Conservation (phyloP, 1,284 basidiomycete species). For the Tilletia walkeri region DNA sequence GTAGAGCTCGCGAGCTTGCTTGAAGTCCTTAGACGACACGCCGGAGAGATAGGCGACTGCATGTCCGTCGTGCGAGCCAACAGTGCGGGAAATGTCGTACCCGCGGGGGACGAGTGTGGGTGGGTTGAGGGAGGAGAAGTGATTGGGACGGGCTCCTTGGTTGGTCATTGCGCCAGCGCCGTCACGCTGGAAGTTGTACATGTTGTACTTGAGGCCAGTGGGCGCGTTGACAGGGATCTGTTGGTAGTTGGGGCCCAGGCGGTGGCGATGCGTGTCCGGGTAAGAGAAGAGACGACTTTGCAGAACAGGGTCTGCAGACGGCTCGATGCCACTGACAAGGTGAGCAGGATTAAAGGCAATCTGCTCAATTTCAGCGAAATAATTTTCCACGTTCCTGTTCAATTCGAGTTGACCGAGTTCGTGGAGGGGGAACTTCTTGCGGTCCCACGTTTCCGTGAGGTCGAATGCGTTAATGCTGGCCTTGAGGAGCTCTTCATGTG, state of each 20-base stretch:
- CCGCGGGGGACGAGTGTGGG: slow-evolving; percentile 28
- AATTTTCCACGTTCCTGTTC: slow-evolving; percentile 43
- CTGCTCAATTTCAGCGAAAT: slow-evolving; percentile 49
- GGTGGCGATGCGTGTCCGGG: slow-evolving; percentile 79
- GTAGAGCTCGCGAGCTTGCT: slow-evolving; percentile 80
- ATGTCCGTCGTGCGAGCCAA: slow-evolving; percentile 58
- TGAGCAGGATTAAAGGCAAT: slow-evolving; percentile 41
- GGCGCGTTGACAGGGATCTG: slow-evolving; percentile 41
- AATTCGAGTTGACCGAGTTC: slow-evolving; percentile 41
- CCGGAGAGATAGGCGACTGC: slow-evolving; percentile 73
- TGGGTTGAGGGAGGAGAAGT: slow-evolving; percentile 35
- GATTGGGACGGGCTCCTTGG: slow-evolving; percentile 39
- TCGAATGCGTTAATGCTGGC: slow-evolving; percentile 39
- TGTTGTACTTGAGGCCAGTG: background rate
- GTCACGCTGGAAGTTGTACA: slow-evolving; percentile 41
- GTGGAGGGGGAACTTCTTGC: slow-evolving; percentile 40
- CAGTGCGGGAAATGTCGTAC: slow-evolving; percentile 27
- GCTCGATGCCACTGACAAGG: slow-evolving; percentile 39
- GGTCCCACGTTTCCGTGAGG: slow-evolving; percentile 40
- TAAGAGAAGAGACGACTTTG: slow-evolving; percentile 51
- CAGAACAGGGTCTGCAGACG: slow-evolving; percentile 46
- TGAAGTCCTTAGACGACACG: slow-evolving; percentile 71
- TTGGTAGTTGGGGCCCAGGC: slow-evolving; percentile 58
- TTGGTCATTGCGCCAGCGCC: slow-evolving; percentile 36
- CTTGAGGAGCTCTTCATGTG: slow-evolving; percentile 25